These are phyloP conservation scores for Komagataella populi DNA, from an alignment of 805 yeast genomes.

Conservation along the genomic window DNA sequence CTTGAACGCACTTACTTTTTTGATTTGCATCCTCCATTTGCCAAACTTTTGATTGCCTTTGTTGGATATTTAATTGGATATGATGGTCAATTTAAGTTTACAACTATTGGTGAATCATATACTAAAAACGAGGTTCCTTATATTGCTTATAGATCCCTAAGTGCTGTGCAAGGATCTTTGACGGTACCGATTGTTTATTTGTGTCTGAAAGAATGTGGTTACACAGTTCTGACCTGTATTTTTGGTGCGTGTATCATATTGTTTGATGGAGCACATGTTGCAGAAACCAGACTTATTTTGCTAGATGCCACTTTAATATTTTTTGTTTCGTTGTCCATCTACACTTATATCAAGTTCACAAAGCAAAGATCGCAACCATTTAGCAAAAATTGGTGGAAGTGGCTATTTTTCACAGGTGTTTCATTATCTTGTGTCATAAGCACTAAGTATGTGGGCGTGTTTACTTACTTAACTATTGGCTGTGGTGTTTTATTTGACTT, in stretches of 20 bases:
- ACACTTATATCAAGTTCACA: slow-evolving; percentile 67
- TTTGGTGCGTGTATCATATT: slow-evolving; percentile 65
- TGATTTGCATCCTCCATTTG: slow-evolving; percentile 97
- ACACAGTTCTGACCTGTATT: slow-evolving; percentile 66
- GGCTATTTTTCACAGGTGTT: slow-evolving; percentile 79
- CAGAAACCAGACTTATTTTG: slow-evolving; percentile 81
- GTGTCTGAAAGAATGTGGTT: slow-evolving; percentile 77
- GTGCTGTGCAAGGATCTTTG: slow-evolving; percentile 70
- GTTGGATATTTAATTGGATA: slow-evolving; percentile 86
- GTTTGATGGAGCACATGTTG: slow-evolving; percentile 81
- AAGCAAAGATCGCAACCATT: slow-evolving; percentile 58
- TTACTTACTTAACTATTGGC: slow-evolving; percentile 83
- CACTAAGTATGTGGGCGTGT: slow-evolving; percentile 91
- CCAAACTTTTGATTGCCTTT: slow-evolving; percentile 80
- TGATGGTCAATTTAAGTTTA: slow-evolving; percentile 86
- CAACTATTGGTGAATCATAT: slow-evolving; percentile 76
- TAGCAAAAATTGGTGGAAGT: slow-evolving; percentile 64
- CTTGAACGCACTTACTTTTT: slow-evolving; percentile 84
- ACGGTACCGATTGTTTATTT: slow-evolving; percentile 76
- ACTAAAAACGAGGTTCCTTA: slow-evolving; percentile 73
- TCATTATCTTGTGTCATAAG: slow-evolving; percentile 85
- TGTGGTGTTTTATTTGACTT: slow-evolving; percentile 73
- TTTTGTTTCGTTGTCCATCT: slow-evolving; percentile 71
- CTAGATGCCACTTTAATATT: slow-evolving; percentile 83
- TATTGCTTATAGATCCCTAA: slow-evolving; percentile 64